A percentile compares a stretch with the other conserved stretches of the same genome.
Conservation (phyloP, 75 land plant species). For the Adiantum capillusveneris region DNA sequence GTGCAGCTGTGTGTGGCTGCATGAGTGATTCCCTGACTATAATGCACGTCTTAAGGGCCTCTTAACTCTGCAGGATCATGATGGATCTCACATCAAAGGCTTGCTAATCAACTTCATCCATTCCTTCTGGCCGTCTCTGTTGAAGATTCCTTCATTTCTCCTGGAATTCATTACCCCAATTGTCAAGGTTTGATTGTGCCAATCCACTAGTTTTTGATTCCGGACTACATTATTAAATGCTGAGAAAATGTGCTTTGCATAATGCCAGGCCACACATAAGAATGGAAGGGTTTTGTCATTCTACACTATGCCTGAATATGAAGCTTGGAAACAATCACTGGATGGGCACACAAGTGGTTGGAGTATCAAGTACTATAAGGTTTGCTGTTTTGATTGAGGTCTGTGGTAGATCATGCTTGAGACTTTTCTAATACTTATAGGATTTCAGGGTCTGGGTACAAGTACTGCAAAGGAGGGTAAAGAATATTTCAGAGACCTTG, state of each 20-base stretch:
- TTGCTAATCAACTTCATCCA: conserved; percentile 92
- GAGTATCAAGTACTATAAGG: conserved; percentile 98
- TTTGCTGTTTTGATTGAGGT: conserved; percentile 15
- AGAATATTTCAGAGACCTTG: conserved; percentile 74
- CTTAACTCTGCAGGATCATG: conserved; percentile 74
- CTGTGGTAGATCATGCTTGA: background rate
- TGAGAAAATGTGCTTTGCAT: background rate
- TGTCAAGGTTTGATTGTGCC: conserved; percentile 59
- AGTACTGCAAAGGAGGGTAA: conserved; percentile 89
- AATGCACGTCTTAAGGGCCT: background rate
- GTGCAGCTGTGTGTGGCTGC: background rate
- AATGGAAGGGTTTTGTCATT: conserved; percentile 54
- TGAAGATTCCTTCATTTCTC: conserved; percentile 82
- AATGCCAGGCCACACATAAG: conserved; percentile 71
- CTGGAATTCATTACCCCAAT: conserved; percentile 96
- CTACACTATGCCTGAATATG: conserved; percentile 94
- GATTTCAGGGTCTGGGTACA: conserved; percentile 87
- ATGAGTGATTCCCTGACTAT: too few relatives aligned
- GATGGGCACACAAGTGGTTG: conserved; percentile 65
- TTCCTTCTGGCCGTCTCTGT: conserved; percentile 91
- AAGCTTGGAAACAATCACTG: conserved; percentile 80
- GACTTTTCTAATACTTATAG: background rate
- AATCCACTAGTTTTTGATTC: background rate
- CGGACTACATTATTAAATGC: background rate
- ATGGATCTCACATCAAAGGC: conserved; percentile 98